Evolutionary conservation across 1,284 basidiomycete genomes (phyloP).

Genomic region (Bjerkandera adusta): DNA sequence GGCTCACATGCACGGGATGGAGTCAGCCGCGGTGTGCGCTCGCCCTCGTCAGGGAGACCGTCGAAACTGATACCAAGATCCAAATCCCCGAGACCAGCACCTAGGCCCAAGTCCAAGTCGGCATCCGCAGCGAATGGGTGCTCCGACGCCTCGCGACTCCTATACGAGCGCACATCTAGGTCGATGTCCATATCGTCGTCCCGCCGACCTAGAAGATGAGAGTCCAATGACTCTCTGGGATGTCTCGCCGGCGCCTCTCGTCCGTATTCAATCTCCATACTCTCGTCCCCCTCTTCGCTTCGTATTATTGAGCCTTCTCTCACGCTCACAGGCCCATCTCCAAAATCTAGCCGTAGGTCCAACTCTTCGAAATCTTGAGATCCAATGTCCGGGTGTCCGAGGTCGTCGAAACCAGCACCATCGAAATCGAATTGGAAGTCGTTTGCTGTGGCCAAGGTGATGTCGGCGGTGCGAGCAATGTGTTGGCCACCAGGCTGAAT

Average conservation of each 20-base stretch:
- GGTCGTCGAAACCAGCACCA: conserved; percentile 56
- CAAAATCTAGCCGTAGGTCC: conserved; percentile 73
- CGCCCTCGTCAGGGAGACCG: conserved; percentile 31
- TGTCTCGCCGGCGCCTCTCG: conserved; percentile 55
- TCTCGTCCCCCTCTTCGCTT: conserved; percentile 37
- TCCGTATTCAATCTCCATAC: conserved; percentile 67
- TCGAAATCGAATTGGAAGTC: conserved; percentile 61
- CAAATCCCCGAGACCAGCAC: conserved; percentile 59
- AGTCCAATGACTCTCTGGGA: conserved; percentile 56
- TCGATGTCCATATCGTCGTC: conserved; percentile 42
- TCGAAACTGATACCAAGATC: conserved; percentile 3
- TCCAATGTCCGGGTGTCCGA: conserved; percentile 78
- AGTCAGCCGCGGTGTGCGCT: conserved; percentile 55
- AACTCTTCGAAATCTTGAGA: conserved; percentile 80
- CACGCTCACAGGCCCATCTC: conserved; percentile 46
- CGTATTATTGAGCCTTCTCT: conserved; percentile 14
- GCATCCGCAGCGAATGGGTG: conserved; percentile 60
- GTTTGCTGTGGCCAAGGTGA: conserved; percentile 73
- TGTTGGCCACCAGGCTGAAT: conserved; percentile 71
- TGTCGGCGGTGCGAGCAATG: conserved; percentile 80
- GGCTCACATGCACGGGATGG: conserved; percentile 70
- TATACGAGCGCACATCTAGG: conserved; percentile 58
- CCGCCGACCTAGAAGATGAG: conserved; percentile 50
- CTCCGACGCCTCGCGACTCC: conserved; percentile 62
- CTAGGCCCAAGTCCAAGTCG: conserved; percentile 59